Conservation (phyloP, 345 rosid species). For the Populus deltoides region DNA sequence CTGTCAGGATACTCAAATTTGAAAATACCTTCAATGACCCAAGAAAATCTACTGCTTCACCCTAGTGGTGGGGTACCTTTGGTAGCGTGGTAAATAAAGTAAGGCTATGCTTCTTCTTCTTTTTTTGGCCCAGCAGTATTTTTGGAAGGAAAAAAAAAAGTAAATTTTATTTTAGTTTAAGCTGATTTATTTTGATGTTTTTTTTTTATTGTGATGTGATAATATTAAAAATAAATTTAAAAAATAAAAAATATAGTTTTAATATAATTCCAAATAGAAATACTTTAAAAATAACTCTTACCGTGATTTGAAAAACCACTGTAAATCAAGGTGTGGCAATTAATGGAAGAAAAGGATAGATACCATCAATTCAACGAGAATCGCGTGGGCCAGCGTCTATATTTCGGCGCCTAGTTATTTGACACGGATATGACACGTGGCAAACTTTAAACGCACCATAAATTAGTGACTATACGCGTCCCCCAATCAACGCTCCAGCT, state of each 20-base stretch:
- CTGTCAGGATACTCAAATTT: not conserved
- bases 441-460: not conserved
- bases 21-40: constrained; percentile 9
- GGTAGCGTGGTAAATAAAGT: constrained; percentile 18
- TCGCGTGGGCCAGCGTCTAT: constrained; percentile 34
- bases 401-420: constrained; percentile 33
- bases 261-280: too few species aligned
- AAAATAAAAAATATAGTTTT: too few species aligned
- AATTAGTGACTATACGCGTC: not conserved
- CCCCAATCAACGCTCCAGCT: not conserved
- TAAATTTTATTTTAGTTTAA: too few species aligned
- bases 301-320: too few species aligned
- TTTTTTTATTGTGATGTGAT: too few species aligned
- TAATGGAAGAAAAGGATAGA: constrained; percentile 23
- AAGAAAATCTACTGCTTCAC: constrained; percentile 13
- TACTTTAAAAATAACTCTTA: rapidly evolving
- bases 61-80: not conserved
- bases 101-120: too few species aligned
- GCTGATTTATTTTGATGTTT: too few species aligned
- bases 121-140: too few species aligned
- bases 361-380: constrained; percentile 28
- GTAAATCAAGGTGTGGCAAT: constrained; percentile 11
- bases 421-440: constrained; percentile 27
- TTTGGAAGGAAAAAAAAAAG: too few species aligned
- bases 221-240: too few species aligned